A percentile compares a stretch with the other conserved stretches of the same genome.
These are phyloP conservation scores for Aureococcus anophagefferens DNA, from an alignment of 108 stramenopile species.

Conservation along the genomic window DNA sequence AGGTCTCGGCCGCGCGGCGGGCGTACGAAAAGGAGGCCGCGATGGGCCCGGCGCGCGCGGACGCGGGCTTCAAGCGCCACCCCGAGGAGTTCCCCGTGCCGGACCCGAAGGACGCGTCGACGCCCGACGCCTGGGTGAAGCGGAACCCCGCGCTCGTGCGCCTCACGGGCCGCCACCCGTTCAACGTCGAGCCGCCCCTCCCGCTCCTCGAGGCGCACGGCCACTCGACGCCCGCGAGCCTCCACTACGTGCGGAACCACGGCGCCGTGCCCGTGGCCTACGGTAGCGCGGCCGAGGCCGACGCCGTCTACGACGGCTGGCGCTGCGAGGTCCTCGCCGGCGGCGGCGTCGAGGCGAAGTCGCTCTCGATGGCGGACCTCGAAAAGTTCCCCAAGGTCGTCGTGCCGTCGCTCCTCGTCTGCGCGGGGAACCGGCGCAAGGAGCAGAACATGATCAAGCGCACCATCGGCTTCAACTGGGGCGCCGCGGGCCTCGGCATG, in stretches of 20 bases:
- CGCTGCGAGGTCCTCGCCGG: conserved; percentile 47
- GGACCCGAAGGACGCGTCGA: conserved; percentile 15
- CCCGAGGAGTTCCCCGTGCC: neutral
- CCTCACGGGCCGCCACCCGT: conserved; percentile 90
- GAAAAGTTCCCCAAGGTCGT: conserved; percentile 44
- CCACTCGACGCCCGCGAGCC: conserved; percentile 49
- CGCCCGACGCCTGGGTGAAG: conserved; percentile 40
- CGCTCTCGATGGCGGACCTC: conserved; percentile 69
- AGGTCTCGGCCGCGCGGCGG: too few relatives aligned
- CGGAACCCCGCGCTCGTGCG: conserved; percentile 61
- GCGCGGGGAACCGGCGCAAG: conserved; percentile 95
- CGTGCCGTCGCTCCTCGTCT: conserved; percentile 83
- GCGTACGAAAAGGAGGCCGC: too few relatives aligned
- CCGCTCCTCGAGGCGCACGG: neutral
- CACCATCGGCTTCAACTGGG: conserved; percentile 96
- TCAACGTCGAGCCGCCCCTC: conserved; percentile 89
- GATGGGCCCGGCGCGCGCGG: neutral
- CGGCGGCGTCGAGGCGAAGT: neutral
- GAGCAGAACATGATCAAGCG: conserved; percentile 95
- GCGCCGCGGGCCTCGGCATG: conserved; percentile 78
- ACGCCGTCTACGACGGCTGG: conserved; percentile 33
- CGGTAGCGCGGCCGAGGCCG: conserved; percentile 66
- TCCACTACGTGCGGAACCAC: conserved; percentile 72
- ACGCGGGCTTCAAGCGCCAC: too few relatives aligned
- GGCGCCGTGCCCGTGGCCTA: conserved; percentile 65